Conservation (phyloP, 2,329 filamentous ascomycete genomes). For the Fusarium sp. region DNA sequence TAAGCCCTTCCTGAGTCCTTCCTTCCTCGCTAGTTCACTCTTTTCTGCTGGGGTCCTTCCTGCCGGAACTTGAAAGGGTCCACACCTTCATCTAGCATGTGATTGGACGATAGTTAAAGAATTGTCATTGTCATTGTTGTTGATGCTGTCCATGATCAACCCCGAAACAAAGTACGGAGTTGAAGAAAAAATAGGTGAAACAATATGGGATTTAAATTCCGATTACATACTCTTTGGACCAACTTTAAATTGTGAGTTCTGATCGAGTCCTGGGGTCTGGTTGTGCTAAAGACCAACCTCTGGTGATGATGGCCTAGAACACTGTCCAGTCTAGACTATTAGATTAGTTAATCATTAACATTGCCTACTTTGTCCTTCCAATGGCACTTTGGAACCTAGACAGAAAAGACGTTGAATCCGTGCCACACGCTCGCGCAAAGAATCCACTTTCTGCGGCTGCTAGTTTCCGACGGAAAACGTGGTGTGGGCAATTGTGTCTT, state of each 20-base stretch:
- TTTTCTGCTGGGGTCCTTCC: conserved; percentile 28
- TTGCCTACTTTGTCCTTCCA: background rate
- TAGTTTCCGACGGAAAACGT: conserved; percentile 23
- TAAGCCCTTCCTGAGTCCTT: background rate
- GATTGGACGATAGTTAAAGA: conserved; percentile 34
- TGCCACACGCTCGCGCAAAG: conserved; percentile 25
- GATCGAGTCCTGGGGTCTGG: no score
- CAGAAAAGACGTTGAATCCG: conserved; percentile 39
- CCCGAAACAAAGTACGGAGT: conserved; percentile 15
- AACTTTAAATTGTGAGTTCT: background rate
- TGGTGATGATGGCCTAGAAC: conserved; percentile 18
- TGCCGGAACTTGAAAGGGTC: conserved; percentile 30
- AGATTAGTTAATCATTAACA: conserved; percentile 17
- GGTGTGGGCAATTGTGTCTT: conserved; percentile 15
- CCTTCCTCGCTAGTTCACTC: conserved; percentile 18
- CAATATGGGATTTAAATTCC: background rate
- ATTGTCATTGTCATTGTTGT: conserved; percentile 9
- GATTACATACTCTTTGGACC: background rate
- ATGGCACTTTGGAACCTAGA: conserved; percentile 4
- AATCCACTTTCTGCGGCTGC: conserved; percentile 34
- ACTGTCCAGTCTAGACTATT: conserved; percentile 10
- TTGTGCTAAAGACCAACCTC: background rate
- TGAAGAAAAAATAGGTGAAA: conserved; percentile 1
- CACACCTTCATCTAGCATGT: conserved; percentile 19
- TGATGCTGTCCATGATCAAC: conserved; percentile 19